A percentile compares a stretch with the other conserved stretches of the same genome.
Evolutionary conservation across 805 yeast species (phyloP).

Genomic region (Wickerhamiella cacticola): DNA sequence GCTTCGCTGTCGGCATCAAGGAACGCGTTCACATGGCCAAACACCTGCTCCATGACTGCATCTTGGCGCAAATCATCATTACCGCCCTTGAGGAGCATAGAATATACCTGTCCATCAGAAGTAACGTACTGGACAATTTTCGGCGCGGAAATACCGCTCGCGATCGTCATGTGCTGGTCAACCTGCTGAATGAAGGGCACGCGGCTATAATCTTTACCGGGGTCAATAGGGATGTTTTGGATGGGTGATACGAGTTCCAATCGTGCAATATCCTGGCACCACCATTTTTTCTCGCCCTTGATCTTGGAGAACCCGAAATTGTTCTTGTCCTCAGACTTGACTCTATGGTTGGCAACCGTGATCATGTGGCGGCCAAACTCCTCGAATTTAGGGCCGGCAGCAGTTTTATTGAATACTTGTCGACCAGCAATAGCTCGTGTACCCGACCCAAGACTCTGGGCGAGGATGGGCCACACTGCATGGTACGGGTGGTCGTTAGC

Average conservation of each 20-base stretch:
- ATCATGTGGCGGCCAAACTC: slow-evolving; percentile 6
- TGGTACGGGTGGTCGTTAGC: slow-evolving; percentile 9
- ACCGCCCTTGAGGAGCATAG: slow-evolving; percentile 66
- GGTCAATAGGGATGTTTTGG: slow-evolving; percentile 33
- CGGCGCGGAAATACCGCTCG: slow-evolving; percentile 83
- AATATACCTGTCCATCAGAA: slow-evolving; percentile 47
- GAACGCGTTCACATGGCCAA: slow-evolving; percentile 66
- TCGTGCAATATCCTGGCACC: slow-evolving; percentile 41
- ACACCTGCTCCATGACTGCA: slow-evolving; percentile 95
- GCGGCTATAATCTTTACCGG: slow-evolving; percentile 34
- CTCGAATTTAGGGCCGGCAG: neutral
- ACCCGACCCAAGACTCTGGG: neutral
- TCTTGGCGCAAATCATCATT: slow-evolving; percentile 91
- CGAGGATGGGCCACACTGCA: slow-evolving; percentile 3
- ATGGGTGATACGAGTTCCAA: slow-evolving; percentile 59
- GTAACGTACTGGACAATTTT: slow-evolving; percentile 51
- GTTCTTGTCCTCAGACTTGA: slow-evolving; percentile 12
- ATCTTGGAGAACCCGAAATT: neutral
- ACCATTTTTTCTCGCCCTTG: slow-evolving; percentile 38
- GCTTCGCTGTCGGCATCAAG: slow-evolving; percentile 46
- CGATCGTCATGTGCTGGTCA: slow-evolving; percentile 41
- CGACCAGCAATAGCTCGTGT: neutral
- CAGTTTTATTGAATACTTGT: neutral
- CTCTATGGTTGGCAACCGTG: slow-evolving; percentile 7
- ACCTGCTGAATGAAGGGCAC: slow-evolving; percentile 40